phyloP scores from a whole-genome alignment of 192 early-diverging fungal species.

The Coemansia umbellata region DNA sequence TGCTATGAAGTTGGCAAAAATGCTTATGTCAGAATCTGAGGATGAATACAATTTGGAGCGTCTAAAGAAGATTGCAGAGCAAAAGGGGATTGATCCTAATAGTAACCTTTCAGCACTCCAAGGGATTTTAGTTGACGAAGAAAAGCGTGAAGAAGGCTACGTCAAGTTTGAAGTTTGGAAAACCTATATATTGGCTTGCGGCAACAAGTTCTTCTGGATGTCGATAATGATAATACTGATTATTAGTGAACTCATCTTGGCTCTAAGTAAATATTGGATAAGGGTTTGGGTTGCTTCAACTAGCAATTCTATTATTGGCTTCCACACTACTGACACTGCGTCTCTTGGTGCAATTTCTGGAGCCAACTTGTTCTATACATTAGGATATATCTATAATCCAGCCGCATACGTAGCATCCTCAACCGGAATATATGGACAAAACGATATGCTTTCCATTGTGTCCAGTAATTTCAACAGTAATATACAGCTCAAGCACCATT shows the following conservation, averaged over 20 bases:
- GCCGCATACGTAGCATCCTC: too few species aligned
- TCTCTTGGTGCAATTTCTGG: not conserved
- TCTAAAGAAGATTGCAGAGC: slow-evolving; percentile 15
- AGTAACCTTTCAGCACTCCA: slow-evolving; percentile 7
- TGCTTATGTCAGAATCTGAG: too few species aligned
- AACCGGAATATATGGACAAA: too few species aligned
- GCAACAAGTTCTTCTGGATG: slow-evolving; percentile 58
- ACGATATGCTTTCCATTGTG: too few species aligned
- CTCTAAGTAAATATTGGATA: slow-evolving; percentile 63
- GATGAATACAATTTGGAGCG: slow-evolving; percentile 24
- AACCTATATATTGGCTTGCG: slow-evolving; percentile 64
- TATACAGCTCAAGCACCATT: not conserved
- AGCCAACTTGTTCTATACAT: too few species aligned
- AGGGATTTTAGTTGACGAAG: slow-evolving; percentile 71
- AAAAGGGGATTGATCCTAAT: slow-evolving; percentile 33
- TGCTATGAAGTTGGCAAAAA: too few species aligned
- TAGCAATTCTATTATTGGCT: not conserved
- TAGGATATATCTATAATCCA: too few species aligned
- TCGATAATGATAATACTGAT: slow-evolving; percentile 46
- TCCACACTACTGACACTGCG: not conserved
- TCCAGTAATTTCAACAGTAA: slow-evolving; percentile 29
- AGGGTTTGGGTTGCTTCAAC: slow-evolving; percentile 53
- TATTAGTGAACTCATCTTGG: slow-evolving; percentile 30
- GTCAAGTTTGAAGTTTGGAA: slow-evolving; percentile 71
- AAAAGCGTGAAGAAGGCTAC: slow-evolving; percentile 70